These are phyloP conservation scores for Dactylellina drechsleri DNA, from an alignment of 2,329 filamentous ascomycete species.

Conservation along the genomic window DNA sequence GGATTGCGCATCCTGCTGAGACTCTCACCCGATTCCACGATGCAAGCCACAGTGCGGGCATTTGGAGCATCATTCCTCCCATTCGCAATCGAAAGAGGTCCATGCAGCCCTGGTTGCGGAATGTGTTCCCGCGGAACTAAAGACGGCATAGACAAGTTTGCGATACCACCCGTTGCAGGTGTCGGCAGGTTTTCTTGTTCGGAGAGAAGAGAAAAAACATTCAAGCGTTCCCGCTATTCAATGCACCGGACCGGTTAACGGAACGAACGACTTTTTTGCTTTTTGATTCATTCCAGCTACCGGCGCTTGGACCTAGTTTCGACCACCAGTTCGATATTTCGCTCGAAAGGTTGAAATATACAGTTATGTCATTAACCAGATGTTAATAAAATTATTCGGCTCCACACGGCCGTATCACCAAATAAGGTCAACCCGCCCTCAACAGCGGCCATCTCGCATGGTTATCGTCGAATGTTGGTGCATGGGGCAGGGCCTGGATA, in stretches of 20 bases:
- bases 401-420: slow-evolving; percentile 9
- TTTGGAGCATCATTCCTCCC: slow-evolving; percentile 16
- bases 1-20: slow-evolving; percentile 11
- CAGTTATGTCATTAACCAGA: not conserved
- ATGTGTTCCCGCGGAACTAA: slow-evolving; percentile 32
- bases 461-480: slow-evolving; percentile 5
- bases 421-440: slow-evolving; percentile 4
- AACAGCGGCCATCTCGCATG: slow-evolving; percentile 26
- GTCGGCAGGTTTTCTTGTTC: not conserved
- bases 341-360: too few relatives aligned
- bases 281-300: slow-evolving; percentile 31
- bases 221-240: not conserved
- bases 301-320: slow-evolving; percentile 34
- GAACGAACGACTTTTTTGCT: slow-evolving; percentile 10
- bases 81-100: slow-evolving; percentile 12
- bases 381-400: slow-evolving; percentile 1
- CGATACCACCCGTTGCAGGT: not conserved
- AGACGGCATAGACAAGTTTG: not conserved
- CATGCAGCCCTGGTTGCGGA: slow-evolving; percentile 45
- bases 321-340: not conserved
- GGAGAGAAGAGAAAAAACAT: not conserved
- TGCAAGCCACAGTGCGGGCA: slow-evolving; percentile 20
- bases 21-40: slow-evolving; percentile 20
- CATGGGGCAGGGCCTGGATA: slow-evolving; percentile 7
- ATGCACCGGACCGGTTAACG: slow-evolving; percentile 12